Percentiles rank a stretch among this genome's conserved stretches.
phyloP scores from a whole-genome alignment of 139 green algal species.

The Chlamydomonas sp. region DNA sequence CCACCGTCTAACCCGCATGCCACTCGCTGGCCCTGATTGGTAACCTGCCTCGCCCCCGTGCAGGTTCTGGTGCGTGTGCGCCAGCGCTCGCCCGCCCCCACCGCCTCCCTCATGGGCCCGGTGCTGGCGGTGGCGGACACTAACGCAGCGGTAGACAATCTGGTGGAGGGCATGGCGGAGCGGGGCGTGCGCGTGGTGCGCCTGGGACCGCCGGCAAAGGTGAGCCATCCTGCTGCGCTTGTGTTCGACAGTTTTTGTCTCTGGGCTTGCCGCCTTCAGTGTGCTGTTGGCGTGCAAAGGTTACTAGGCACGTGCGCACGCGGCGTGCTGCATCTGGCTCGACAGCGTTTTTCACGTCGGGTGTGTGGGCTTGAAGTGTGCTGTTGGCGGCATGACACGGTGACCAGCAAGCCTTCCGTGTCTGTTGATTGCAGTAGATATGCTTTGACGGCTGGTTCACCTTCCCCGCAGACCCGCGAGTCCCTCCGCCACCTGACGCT shows the following conservation, averaged over 20 bases:
- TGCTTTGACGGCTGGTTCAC: background rate
- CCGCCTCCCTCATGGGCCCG: constrained; percentile 25
- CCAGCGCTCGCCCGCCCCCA: background rate
- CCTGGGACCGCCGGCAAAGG: constrained; percentile 73
- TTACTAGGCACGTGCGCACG: background rate
- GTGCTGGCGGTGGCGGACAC: constrained; percentile 81
- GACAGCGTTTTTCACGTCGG: background rate
- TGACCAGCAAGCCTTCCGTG: background rate
- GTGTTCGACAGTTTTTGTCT: too few relatives aligned
- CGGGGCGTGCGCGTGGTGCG: constrained; percentile 70
- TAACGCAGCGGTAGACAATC: constrained; percentile 93
- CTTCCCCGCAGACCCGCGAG: constrained; percentile 47
- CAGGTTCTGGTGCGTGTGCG: constrained; percentile 22
- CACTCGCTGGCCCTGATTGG: too few relatives aligned
- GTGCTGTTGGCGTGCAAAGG: background rate
- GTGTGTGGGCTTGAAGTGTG: background rate
- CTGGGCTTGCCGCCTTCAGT: too few relatives aligned
- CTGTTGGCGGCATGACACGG: background rate
- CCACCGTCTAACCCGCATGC: too few relatives aligned
- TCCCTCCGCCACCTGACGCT: constrained; percentile 63
- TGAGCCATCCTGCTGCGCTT: background rate
- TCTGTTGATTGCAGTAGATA: background rate
- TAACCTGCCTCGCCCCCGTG: background rate
- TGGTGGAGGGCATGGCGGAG: constrained; percentile 83
- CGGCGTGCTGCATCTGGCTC: too few relatives aligned